Evolutionary conservation across 352 stramenopile species (phyloP), one percentile per base, ranked within the genome.

Genomic region (Phytophthora pisi): DNA sequence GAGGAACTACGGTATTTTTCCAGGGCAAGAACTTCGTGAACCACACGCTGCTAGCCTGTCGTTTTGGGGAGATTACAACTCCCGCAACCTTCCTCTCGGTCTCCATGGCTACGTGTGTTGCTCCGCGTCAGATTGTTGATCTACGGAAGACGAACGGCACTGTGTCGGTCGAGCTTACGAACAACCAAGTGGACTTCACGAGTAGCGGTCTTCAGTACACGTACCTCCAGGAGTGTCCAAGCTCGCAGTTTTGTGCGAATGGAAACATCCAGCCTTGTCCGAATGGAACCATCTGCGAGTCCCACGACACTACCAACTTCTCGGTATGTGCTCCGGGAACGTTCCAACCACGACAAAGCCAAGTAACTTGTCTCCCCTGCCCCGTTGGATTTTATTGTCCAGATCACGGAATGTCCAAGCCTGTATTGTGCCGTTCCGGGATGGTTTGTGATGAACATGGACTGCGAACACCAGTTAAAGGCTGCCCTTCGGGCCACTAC

Each of bases 321-420:
- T 97, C 97, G 13, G 66, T 98, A 7, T 99, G 97, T 60, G 38
- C 84, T 2, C 93, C 96, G 1, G 96, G 96, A 4, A 92, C 73
- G 5, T 99, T 99, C 74, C 95, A 99, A 77, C 91, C 97, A 5
- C 84, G 88, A 8, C 72, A 86, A 40, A 86, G 81, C 13, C 83
- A 97, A 68, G 46, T 30, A 0, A 61, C 64, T 16, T 99, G 97
- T 61, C 68, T 99, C 11, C 63, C 55, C 3, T 99, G 97, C 56
- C 96, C 97, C 1, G 76, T 99, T 24, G 97, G 97, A 0, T 99
- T 91, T 68, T 96, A 93, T 40, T 99, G 97, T 53, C 96, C 97
- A 0, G 84, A 97, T 59, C 85, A 89, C 66, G 97, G 97, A 8
- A 83, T 98, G 59, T 51, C 78, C 15, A 91, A 93, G 57, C 96